Conservation (phyloP, 306 rosid species). For the Cucurbita moschata region DNA sequence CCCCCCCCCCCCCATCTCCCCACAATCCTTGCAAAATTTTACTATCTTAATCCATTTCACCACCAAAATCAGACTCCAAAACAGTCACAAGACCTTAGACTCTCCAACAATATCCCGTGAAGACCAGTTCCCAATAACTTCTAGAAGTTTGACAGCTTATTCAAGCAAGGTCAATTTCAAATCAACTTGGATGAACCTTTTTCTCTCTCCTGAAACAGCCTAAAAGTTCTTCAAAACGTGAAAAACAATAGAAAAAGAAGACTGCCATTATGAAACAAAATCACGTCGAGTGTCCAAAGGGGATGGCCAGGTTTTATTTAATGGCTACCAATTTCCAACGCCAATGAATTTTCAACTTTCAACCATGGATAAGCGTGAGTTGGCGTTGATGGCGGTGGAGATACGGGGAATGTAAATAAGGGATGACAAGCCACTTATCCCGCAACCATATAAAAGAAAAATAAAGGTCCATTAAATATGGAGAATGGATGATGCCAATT, state of each 20-base stretch:
- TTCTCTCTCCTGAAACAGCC: background rate
- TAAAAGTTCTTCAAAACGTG: background rate
- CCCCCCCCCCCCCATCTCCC: background rate
- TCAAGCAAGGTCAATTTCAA: background rate
- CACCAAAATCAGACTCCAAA: background rate
- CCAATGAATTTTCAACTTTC: constrained; percentile 9
- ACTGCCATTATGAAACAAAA: background rate
- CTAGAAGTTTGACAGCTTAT: background rate
- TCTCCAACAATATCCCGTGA: background rate
- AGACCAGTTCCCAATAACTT: background rate
- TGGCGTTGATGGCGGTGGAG: constrained; percentile 26
- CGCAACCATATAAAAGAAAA: background rate
- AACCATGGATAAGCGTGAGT: constrained; percentile 4
- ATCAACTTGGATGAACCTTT: background rate
- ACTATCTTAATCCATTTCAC: background rate
- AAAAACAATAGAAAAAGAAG: background rate
- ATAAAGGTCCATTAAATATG: background rate
- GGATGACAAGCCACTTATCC: background rate
- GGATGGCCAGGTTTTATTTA: background rate
- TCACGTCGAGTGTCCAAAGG: background rate
- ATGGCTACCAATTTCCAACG: background rate
- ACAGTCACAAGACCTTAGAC: background rate
- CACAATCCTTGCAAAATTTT: background rate
- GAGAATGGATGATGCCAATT: constrained; percentile 9
- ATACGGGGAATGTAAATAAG: constrained; percentile 8